phyloP scores from a whole-genome alignment of 495 filamentous ascomycete genomes.

The Bombardia bombarda region DNA sequence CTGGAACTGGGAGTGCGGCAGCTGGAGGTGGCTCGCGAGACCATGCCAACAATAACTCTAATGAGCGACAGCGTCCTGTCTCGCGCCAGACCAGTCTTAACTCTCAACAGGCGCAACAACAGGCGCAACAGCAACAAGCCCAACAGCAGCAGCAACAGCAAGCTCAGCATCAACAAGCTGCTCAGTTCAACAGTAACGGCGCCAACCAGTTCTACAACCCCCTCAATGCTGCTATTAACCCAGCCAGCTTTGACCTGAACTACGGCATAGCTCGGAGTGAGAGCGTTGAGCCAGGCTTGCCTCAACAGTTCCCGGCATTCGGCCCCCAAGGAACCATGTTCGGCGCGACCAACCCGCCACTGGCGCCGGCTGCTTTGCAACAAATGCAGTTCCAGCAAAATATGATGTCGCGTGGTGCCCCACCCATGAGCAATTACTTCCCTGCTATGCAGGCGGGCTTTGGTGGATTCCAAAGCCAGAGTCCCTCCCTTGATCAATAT shows the following conservation, averaged over 20 bases:
- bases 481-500: constrained; percentile 41
- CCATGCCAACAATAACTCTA: constrained; percentile 36
- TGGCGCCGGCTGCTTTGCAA: constrained; percentile 42
- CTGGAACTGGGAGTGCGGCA: constrained; percentile 4
- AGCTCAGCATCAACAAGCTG: constrained; percentile 24
- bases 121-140: constrained; percentile 22
- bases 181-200: constrained; percentile 13
- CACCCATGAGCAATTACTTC: constrained; percentile 45
- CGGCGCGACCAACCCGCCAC: constrained; percentile 36
- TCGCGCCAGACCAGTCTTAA: constrained; percentile 45
- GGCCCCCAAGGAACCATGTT: constrained; percentile 44
- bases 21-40: constrained; percentile 33
- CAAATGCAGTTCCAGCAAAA: constrained; percentile 54
- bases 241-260: constrained; percentile 37
- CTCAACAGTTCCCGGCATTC: constrained; percentile 44
- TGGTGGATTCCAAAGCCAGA: constrained; percentile 35
- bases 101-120: constrained; percentile 21
- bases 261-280: constrained; percentile 47
- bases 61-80: constrained; percentile 38
- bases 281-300: constrained; percentile 47
- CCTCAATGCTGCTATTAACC: constrained; percentile 20
- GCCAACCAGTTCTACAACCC: constrained; percentile 37
- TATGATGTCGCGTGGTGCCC: constrained; percentile 43
- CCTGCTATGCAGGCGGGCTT: constrained; percentile 40
- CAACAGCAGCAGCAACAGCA: constrained; percentile 13